Evolutionary conservation across 371 early-diverging fungal species (phyloP), one percentile per base, ranked within the genome.

Genomic region (Dichotomocladium elegans): DNA sequence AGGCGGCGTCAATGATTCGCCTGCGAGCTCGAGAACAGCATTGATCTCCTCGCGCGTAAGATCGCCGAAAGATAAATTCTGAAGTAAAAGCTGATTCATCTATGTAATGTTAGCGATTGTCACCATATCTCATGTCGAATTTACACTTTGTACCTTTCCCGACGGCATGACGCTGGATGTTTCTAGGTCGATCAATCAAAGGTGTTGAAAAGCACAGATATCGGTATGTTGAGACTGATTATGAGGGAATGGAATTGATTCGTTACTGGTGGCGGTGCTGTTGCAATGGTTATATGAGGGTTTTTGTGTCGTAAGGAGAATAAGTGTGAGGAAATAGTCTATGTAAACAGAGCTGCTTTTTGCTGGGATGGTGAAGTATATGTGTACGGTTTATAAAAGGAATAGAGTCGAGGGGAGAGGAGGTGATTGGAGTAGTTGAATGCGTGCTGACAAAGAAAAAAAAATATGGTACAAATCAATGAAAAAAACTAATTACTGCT

Each of bases 21-120:
- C 77, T 1, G 75, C 77, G 57, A 69, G 69, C 28, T 55, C 68
- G 51, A 83, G 70, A 27, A 80, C 79, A 37, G 58, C 57, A 41
- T 80, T 80, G 60, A 83, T 83, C 56, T 79, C 83, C 43, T 81
- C 80, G 54, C 83, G 77, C 56, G 63, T 64, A 31, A 83, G 69
- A 50, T 80, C 79, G 55, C 83, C 83, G 62, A 81, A 83, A 40
- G 72, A 70, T 44, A 71, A 41, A 29, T 25, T 45, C 54, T 53
- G 28, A 19, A 25, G 2, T 7, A n/a, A 15, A 31, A 11, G 14
- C 40, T 11, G 12, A 11, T 7, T 14, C 42, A 19, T 25, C 6
- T 8, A n/a, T 1, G 29, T 11, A 41, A 41, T 37, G 44, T 26
- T 15, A 33, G 26, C 15, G 25, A 26, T 22, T 30, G 4, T 22